Evolutionary conservation across 108 stramenopile species (phyloP).

Genomic region (Skeletonema costatum): DNA sequence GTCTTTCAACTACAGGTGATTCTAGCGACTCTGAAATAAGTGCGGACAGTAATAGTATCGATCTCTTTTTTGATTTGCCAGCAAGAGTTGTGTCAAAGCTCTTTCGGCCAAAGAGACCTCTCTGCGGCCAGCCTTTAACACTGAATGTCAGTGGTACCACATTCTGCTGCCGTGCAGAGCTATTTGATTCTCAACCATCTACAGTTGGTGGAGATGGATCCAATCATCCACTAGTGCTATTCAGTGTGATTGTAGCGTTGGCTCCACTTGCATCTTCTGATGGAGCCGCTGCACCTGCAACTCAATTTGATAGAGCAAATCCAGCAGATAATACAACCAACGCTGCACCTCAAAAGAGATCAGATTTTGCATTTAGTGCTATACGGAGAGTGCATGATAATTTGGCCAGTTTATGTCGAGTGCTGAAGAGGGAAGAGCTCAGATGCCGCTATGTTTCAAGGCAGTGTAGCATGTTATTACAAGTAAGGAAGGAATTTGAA

Average conservation of each 20-base stretch:
- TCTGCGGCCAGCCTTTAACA: slow-evolving; percentile 85
- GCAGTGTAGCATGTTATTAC: slow-evolving; percentile 57
- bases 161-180: slow-evolving; percentile 82
- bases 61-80: slow-evolving; percentile 82
- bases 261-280: slow-evolving; percentile 32
- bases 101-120: slow-evolving; percentile 78
- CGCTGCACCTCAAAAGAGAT: slow-evolving; percentile 4
- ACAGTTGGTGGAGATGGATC: slow-evolving; percentile 24
- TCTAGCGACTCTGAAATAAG: neutral
- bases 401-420: slow-evolving; percentile 71
- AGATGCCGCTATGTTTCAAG: slow-evolving; percentile 76
- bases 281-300: slow-evolving; percentile 19
- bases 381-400: slow-evolving; percentile 75
- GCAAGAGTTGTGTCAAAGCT: slow-evolving; percentile 79
- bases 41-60: slow-evolving; percentile 25
- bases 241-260: slow-evolving; percentile 81
- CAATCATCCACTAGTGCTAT: slow-evolving; percentile 52
- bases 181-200: slow-evolving; percentile 54
- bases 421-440: slow-evolving; percentile 75
- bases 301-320: neutral
- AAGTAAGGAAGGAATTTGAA: slow-evolving; percentile 49
- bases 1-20: slow-evolving; percentile 1
- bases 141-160: slow-evolving; percentile 76
- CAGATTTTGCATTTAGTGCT: slow-evolving; percentile 45
- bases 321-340: neutral